Base-by-base conservation (phyloP, 352 stramenopile species). In the Phytopythium litorale region DNA sequence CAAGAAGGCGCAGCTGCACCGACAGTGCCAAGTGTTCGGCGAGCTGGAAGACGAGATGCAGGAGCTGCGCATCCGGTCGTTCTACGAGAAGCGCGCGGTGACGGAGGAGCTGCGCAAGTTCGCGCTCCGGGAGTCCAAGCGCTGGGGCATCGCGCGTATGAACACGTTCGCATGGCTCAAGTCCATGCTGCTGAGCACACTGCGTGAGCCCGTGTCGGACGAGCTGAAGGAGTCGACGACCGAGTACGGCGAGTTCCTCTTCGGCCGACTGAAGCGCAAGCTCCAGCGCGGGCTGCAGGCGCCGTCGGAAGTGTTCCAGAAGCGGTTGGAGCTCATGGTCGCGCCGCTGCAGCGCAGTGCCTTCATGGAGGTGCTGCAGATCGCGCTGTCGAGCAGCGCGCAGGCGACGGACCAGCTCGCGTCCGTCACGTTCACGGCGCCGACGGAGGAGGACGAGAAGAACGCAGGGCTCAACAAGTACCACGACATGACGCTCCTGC, bases 21-120 rank as follows among this genome's bases (percentile, higher is more conserved):
- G 78, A 5, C 74, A 83, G 37, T 88, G 78, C 54, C 78, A 88
- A 65, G 66, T 78, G 3, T 86, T 86, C 63, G 76, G 78, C 1
- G 60, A 73, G 5, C 68, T 88, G 0, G 78, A 88, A 67, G 76
- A 88, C n/a, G 64, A 86, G 32, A 86, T 88, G 76, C 76, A 88
- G 56, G 67, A 78, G 49, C 60, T 86, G 12, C 76, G 78, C 0
- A 86, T 88, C 43, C 67, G 69, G 2, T 79, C 78, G 19, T 78
- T 88, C 33, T 86, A 76, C 28, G 71, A 84, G 52, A 77, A 83
- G 52, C 67, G 78, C 21, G 68, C 72, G 4, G 58, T 88, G 19
- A 67, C 65, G 0, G 74, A 83, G 37, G 72, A 79, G 53, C 38
- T 88, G n/a, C 65, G 67, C 18, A 78, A 79, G 48, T 81, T 88